A percentile compares a stretch with the other conserved stretches of the same genome.
These are phyloP conservation scores for Anthracocystis panici-leucophaei DNA, from an alignment of 1,284 basidiomycete genomes.

Conservation along the genomic window DNA sequence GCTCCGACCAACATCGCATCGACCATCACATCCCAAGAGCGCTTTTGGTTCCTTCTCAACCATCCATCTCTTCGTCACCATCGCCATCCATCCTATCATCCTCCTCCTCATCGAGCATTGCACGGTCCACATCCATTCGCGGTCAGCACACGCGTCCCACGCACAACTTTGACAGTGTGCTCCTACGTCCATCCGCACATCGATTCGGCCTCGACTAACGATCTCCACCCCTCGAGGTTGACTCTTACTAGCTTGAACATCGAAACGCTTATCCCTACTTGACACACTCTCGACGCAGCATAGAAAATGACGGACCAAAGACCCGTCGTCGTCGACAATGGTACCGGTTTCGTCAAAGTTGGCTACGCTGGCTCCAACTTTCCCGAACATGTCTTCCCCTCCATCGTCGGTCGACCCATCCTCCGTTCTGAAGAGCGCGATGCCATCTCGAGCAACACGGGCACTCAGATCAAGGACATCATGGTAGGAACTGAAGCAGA, in stretches of 20 bases:
- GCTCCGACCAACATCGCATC: neutral
- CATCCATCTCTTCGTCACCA: slow-evolving; percentile 6
- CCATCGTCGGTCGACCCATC: slow-evolving; percentile 95
- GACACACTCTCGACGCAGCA: neutral
- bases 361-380: slow-evolving; percentile 91
- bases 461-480: slow-evolving; percentile 79
- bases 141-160: neutral
- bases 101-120: neutral
- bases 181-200: neutral
- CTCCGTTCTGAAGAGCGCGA: slow-evolving; percentile 93
- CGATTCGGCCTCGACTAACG: neutral
- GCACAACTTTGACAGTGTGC: neutral
- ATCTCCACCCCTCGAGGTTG: neutral
- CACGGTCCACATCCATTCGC: neutral
- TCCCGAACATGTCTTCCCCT: slow-evolving; percentile 97
- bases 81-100: slow-evolving; percentile 2
- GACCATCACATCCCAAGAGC: slow-evolving; percentile 1
- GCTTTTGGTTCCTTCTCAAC: neutral
- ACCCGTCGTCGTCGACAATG: slow-evolving; percentile 95
- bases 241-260: neutral
- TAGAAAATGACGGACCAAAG: slow-evolving; percentile 68
- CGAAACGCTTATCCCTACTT: neutral
- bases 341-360: slow-evolving; percentile 94
- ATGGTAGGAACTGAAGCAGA: slow-evolving; percentile 98
- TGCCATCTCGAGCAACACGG: slow-evolving; percentile 73